These are phyloP conservation scores for Rosa chinensis DNA, from an alignment of 306 rosid species.

Conservation along the genomic window DNA sequence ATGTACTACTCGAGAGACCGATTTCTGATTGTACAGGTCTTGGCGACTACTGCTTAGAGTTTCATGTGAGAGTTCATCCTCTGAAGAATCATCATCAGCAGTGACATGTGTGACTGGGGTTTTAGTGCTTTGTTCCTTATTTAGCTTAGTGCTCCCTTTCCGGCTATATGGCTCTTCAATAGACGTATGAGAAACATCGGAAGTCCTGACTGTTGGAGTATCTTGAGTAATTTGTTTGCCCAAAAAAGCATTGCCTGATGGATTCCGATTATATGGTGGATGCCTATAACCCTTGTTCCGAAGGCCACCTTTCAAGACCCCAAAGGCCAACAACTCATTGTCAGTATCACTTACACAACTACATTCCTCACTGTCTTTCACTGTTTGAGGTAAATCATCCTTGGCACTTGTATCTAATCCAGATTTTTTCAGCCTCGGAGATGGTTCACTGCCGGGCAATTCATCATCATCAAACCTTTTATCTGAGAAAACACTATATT, in stretches of 20 bases:
- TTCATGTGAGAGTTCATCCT: constrained; percentile 30
- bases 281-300: constrained; percentile 59
- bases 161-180: constrained; percentile 36
- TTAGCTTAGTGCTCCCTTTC: constrained; percentile 36
- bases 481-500: constrained; percentile 27
- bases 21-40: constrained; percentile 35
- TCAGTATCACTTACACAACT: constrained; percentile 33
- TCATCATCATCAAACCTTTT: constrained; percentile 34
- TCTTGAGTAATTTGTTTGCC: constrained; percentile 30
- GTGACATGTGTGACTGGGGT: constrained; percentile 28
- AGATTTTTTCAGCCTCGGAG: constrained; percentile 37
- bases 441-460: constrained; percentile 24
- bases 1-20: constrained; percentile 24
- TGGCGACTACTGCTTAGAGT: constrained; percentile 27
- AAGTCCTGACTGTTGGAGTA: constrained; percentile 29
- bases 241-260: constrained; percentile 33
- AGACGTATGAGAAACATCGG: constrained; percentile 35
- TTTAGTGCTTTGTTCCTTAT: constrained; percentile 22
- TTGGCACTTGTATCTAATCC: constrained; percentile 22
- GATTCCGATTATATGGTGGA: constrained; percentile 47
- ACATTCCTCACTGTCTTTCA: constrained; percentile 34
- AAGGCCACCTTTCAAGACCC: constrained; percentile 75
- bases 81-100: constrained; percentile 33
- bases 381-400: constrained; percentile 30
- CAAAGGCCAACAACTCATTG: constrained; percentile 48